Percentiles rank a stretch among this genome's conserved stretches.
phyloP scores from a whole-genome alignment of 805 yeast genomes.

The Tanozyma kutaoensis region DNA sequence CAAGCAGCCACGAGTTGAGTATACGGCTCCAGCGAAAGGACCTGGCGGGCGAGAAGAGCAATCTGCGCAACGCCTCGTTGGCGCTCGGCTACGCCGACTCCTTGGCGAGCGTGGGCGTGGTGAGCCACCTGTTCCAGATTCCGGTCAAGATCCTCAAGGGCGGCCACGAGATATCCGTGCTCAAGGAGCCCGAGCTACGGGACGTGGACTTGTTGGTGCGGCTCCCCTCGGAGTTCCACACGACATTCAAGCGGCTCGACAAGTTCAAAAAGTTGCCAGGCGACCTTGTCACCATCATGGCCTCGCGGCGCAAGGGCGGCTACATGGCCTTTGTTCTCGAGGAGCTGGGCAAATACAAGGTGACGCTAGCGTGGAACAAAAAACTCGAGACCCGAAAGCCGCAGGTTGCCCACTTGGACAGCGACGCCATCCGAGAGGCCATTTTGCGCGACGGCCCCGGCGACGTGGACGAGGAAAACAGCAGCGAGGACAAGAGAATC shows the following conservation, averaged over 20 bases:
- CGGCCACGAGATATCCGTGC: constrained; percentile 35
- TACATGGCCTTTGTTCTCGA: constrained; percentile 36
- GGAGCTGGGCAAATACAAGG: constrained; percentile 39
- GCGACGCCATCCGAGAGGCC: constrained; percentile 10
- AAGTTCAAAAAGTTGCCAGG: constrained; percentile 37
- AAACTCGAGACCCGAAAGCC: constrained; percentile 31
- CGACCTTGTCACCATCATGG: constrained; percentile 36
- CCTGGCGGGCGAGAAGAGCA: constrained; percentile 11
- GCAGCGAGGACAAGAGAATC: constrained; percentile 26
- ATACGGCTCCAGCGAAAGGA: constrained; percentile 38
- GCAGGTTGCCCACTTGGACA: constrained; percentile 5
- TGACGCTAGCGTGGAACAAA: constrained; percentile 49
- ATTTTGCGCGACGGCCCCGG: neutral
- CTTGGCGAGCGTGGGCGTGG: constrained; percentile 25
- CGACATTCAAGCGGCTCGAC: constrained; percentile 50
- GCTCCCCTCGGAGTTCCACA: constrained; percentile 32
- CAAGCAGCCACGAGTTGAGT: constrained; percentile 36
- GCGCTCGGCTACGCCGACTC: constrained; percentile 42
- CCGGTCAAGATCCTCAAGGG: constrained; percentile 54
- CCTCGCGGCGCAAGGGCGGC: constrained; percentile 32
- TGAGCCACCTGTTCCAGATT: constrained; percentile 55
- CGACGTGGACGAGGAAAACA: constrained; percentile 5
- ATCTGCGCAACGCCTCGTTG: constrained; percentile 33
- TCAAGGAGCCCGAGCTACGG: constrained; percentile 48
- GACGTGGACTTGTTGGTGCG: constrained; percentile 44